A percentile compares a stretch with the other conserved stretches of the same genome.
Evolutionary conservation across 805 yeast genomes (phyloP).

Genomic region (Pichia heedii): DNA sequence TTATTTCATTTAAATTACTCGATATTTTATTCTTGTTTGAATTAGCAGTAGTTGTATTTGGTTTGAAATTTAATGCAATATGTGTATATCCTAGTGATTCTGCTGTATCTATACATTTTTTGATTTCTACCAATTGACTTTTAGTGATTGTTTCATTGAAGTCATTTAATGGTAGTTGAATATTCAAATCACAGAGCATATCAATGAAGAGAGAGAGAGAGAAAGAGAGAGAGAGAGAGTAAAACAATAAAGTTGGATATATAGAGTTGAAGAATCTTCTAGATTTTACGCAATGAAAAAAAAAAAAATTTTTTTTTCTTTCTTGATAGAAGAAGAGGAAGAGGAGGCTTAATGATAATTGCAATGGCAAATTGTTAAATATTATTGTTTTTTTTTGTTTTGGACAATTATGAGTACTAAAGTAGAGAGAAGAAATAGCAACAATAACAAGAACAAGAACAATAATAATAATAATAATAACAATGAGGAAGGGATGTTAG

Average conservation of each 20-base stretch:
- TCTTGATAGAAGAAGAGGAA: too few species aligned
- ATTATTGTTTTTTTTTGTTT: too few species aligned
- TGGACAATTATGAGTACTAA: background rate
- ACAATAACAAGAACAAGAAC: conserved; percentile 8
- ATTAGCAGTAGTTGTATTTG: conserved; percentile 18
- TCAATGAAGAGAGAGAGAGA: too few species aligned
- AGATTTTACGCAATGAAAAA: too few species aligned
- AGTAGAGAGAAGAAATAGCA: background rate
- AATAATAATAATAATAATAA: conserved; percentile 2
- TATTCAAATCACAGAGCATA: conserved; percentile 59
- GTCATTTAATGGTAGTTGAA: conserved; percentile 58
- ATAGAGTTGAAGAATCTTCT: background rate
- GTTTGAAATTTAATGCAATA: conserved; percentile 59
- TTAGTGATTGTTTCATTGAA: conserved; percentile 35
- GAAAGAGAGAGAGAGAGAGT: too few species aligned
- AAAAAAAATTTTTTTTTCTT: too few species aligned
- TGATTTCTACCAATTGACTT: conserved; percentile 35
- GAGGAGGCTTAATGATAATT: too few species aligned
- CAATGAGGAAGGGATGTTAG: conserved; percentile 32
- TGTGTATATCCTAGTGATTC: conserved; percentile 63
- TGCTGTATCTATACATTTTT: conserved; percentile 42
- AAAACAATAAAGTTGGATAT: too few species aligned
- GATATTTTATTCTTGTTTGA: conserved; percentile 48
- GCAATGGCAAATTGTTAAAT: background rate
- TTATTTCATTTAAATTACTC: conserved; percentile 27